Conservation (phyloP, 345 rosid genomes). For the Conringia planisiliqua region DNA sequence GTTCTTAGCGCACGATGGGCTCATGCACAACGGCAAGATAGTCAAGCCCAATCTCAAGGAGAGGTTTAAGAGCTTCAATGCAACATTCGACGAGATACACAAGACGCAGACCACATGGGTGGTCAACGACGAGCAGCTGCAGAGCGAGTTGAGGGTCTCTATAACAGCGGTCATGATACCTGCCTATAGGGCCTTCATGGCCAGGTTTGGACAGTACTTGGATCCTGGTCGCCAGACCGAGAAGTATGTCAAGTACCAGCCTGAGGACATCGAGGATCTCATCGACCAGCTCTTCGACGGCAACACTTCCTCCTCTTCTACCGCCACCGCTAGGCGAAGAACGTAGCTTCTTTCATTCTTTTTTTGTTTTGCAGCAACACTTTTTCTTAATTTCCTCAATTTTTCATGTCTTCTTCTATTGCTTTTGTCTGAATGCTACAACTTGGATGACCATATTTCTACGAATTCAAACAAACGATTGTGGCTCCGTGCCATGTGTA, state of each 20-base stretch:
- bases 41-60: constrained; percentile 76
- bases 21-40: constrained; percentile 67
- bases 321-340: constrained; percentile 43
- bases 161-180: constrained; percentile 72
- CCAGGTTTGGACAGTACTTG: constrained; percentile 64
- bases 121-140: constrained; percentile 83
- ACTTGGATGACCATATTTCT: constrained; percentile 17
- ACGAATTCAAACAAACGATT: constrained; percentile 12
- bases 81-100: constrained; percentile 86
- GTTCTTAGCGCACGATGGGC: constrained; percentile 66
- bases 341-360: constrained; percentile 30
- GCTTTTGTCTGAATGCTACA: constrained; percentile 29
- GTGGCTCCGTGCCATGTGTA: constrained; percentile 34
- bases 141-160: constrained; percentile 89
- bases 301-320: constrained; percentile 32
- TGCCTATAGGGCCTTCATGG: constrained; percentile 79
- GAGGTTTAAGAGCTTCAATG: constrained; percentile 80
- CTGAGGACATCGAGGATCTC: constrained; percentile 81
- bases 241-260: constrained; percentile 82
- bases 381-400: neutral
- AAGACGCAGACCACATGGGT: constrained; percentile 87
- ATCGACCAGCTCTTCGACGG: constrained; percentile 87
- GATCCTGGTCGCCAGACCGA: constrained; percentile 81
- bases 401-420: constrained; percentile 8
- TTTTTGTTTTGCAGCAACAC: constrained; percentile 17